phyloP scores from a whole-genome alignment of 2,329 filamentous ascomycete genomes.

The Stenocarpella maydis region DNA sequence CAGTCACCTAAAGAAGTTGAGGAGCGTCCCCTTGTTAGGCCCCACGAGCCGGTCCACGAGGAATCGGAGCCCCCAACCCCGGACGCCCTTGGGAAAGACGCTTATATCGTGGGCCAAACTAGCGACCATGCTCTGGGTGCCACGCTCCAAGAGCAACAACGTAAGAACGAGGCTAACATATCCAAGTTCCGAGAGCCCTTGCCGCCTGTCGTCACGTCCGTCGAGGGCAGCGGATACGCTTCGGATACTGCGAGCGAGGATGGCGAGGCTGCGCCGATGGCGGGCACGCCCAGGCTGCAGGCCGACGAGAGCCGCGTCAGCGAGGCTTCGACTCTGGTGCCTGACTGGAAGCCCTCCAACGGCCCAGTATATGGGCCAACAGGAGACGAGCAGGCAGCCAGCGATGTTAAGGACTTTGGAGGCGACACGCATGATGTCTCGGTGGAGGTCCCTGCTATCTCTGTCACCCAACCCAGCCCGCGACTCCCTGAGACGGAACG shows the following conservation, averaged over 20 bases:
- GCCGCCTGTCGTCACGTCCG: constrained; percentile 74
- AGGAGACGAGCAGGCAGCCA: neutral
- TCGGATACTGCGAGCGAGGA: constrained; percentile 63
- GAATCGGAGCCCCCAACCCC: constrained; percentile 39
- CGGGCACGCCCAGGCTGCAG: constrained; percentile 36
- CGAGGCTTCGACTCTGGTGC: constrained; percentile 33
- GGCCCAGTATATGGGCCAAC: constrained; percentile 9
- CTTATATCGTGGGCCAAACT: constrained; percentile 55
- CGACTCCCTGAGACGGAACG: constrained; percentile 38
- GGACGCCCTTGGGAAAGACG: constrained; percentile 3
- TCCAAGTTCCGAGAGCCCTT: constrained; percentile 70
- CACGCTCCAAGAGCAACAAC: constrained; percentile 63
- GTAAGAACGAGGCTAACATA: constrained; percentile 63
- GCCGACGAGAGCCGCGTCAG: constrained; percentile 36
- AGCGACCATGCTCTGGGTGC: constrained; percentile 67
- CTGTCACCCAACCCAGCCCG: constrained; percentile 55
- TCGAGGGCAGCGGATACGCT: constrained; percentile 70
- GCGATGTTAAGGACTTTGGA: constrained; percentile 36
- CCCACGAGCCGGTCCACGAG: constrained; percentile 49
- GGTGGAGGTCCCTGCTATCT: constrained; percentile 51
- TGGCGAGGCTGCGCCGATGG: constrained; percentile 46
- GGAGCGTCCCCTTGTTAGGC: constrained; percentile 67
- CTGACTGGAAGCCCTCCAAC: constrained; percentile 11
- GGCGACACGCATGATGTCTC: constrained; percentile 7
- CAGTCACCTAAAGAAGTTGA: constrained; percentile 60